These are phyloP conservation scores for Colletotrichum sp. DNA, from an alignment of 2,329 filamentous ascomycete genomes.

Conservation along the genomic window DNA sequence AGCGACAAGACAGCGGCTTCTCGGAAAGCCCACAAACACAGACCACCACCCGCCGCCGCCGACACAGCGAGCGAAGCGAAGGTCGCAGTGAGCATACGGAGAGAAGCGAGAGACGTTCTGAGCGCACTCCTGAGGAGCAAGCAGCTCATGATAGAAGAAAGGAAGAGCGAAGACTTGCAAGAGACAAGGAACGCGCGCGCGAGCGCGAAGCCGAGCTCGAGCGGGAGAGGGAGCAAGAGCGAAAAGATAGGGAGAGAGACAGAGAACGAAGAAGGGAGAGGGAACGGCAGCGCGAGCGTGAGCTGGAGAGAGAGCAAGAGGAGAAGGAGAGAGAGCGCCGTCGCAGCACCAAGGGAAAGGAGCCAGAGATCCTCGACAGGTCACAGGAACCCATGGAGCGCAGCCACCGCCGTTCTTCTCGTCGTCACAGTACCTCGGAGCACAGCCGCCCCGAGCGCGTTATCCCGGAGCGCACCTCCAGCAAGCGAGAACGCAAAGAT, in stretches of 20 bases:
- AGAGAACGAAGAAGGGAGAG: constrained; percentile 1
- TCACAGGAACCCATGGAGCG: constrained; percentile 21
- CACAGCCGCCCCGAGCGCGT: constrained; percentile 24
- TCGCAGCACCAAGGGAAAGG: constrained; percentile 38
- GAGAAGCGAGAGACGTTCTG: constrained; percentile 14
- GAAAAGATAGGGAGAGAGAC: not conserved
- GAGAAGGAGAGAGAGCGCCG: constrained; percentile 1
- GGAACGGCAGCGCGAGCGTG: constrained; percentile 23
- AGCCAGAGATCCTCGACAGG: constrained; percentile 24
- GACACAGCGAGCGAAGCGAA: constrained; percentile 10
- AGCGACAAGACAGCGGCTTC: constrained; percentile 51
- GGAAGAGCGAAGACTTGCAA: constrained; percentile 44
- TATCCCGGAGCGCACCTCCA: constrained; percentile 11
- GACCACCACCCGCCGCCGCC: not conserved
- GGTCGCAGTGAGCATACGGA: not conserved
- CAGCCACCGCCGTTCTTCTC: constrained; percentile 40
- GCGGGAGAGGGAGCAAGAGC: not conserved
- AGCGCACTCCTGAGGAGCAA: constrained; percentile 54
- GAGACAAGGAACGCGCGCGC: constrained; percentile 16
- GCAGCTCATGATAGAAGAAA: constrained; percentile 55
- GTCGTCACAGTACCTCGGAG: constrained; percentile 45
- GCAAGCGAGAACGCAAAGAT: constrained; percentile 33
- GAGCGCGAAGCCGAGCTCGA: constrained; percentile 16
- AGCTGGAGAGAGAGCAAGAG: constrained; percentile 1
- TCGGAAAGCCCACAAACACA: constrained; percentile 40